phyloP scores from a whole-genome alignment of 805 yeast genomes.

The Wickerhamiella azyma region DNA sequence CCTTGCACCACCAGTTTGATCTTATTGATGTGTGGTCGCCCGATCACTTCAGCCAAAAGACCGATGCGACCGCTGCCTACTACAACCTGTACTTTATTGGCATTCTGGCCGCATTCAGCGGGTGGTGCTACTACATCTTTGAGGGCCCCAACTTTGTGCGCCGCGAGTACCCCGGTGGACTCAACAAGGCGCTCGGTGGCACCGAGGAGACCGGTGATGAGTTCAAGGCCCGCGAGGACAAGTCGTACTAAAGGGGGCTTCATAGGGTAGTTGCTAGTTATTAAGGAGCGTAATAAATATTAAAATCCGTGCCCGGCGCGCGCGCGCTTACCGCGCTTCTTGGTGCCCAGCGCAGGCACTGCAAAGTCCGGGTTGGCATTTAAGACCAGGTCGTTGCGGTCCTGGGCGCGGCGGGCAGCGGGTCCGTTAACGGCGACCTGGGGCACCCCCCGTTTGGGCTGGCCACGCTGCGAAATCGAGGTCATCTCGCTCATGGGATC shows the following conservation, averaged over 20 bases:
- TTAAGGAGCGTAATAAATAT: neutral
- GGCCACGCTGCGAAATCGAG: conserved; percentile 1
- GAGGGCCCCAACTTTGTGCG: conserved; percentile 58
- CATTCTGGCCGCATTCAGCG: conserved; percentile 24
- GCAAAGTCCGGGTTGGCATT: conserved; percentile 8
- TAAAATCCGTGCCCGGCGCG: conserved; percentile 1
- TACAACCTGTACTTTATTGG: conserved; percentile 44
- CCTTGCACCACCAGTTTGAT: conserved; percentile 59
- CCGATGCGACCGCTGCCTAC: conserved; percentile 46
- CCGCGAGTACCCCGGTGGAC: conserved; percentile 55
- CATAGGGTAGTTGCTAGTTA: neutral
- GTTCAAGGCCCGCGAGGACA: conserved; percentile 28
- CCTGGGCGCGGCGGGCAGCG: conserved; percentile 1
- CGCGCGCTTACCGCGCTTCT: neutral
- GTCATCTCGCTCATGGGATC: conserved; percentile 4
- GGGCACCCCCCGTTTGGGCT: neutral
- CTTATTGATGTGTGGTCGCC: conserved; percentile 78
- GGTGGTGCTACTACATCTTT: conserved; percentile 30
- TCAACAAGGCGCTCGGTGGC: conserved; percentile 63
- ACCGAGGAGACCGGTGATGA: conserved; percentile 24
- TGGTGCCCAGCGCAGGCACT: neutral
- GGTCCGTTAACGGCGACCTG: neutral
- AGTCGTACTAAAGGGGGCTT: no score
- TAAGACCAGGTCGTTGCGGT: conserved; percentile 6
- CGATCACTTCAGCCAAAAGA: conserved; percentile 49